Evolutionary conservation across 1,284 basidiomycete genomes (phyloP).

Genomic region (Papiliotrema nemorosa): DNA sequence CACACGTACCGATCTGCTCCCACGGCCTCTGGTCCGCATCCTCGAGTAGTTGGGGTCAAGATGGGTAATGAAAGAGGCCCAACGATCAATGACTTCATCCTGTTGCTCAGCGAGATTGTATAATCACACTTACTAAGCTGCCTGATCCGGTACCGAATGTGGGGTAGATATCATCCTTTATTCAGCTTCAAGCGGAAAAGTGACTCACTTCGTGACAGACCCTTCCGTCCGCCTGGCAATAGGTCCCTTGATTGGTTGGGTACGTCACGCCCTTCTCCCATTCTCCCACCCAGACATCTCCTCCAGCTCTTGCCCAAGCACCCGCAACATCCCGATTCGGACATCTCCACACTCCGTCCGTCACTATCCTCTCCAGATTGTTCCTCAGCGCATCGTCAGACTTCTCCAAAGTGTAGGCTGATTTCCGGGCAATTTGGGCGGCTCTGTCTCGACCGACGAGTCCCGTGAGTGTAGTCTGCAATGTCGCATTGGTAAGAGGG

Average conservation of each 20-base stretch:
- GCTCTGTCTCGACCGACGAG: conserved; percentile 58
- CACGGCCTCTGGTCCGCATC: background rate
- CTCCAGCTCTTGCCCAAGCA: conserved; percentile 62
- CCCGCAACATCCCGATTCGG: conserved; percentile 65
- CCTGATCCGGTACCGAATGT: conserved; percentile 23
- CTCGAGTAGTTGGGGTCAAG: conserved; percentile 24
- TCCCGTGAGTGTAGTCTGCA: conserved; percentile 50
- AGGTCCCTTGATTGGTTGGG: conserved; percentile 55
- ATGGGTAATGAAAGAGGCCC: conserved; percentile 35
- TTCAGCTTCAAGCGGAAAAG: background rate
- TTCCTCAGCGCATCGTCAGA: conserved; percentile 51
- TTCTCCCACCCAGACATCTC: conserved; percentile 64
- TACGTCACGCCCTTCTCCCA: conserved; percentile 67
- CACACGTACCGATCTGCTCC: background rate
- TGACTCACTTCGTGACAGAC: conserved; percentile 43
- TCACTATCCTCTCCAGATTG: conserved; percentile 60
- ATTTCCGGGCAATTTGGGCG: conserved; percentile 52
- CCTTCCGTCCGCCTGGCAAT: conserved; percentile 15
- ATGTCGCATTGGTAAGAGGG: conserved; percentile 51
- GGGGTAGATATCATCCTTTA: conserved; percentile 42
- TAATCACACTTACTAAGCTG: background rate
- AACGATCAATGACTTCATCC: conserved; percentile 19
- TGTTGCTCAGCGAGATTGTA: conserved; percentile 8
- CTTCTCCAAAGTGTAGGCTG: conserved; percentile 53
- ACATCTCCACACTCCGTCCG: conserved; percentile 58